Conservation (phyloP, 2,329 filamentous ascomycete genomes). For the Blumeriella jaapii region DNA sequence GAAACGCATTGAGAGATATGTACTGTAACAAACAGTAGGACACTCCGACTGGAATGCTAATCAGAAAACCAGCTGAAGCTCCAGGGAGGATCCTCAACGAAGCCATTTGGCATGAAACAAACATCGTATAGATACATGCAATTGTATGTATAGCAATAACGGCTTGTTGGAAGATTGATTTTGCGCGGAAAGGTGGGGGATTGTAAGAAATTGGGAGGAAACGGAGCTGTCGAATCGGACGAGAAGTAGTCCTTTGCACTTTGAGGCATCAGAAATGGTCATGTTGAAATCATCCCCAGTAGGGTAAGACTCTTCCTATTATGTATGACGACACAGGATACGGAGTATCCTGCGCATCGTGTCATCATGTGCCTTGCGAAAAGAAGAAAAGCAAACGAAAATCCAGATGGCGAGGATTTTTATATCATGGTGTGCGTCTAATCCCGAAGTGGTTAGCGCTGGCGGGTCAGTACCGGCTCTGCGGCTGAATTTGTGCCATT, state of each 20-base stretch:
- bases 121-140: too few species aligned
- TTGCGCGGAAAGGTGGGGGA: too few species aligned
- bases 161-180: too few species aligned
- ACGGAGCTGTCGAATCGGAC: neutral
- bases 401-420: neutral
- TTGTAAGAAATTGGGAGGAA: neutral
- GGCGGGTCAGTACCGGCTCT: neutral
- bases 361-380: conserved; percentile 37
- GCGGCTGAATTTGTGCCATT: neutral
- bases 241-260: conserved; percentile 2
- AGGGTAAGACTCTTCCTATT: conserved; percentile 58
- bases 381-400: neutral
- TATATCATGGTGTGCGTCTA: conserved; percentile 7
- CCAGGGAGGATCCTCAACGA: too few species aligned
- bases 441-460: conserved; percentile 6
- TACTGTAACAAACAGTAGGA: too few species aligned
- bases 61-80: too few species aligned
- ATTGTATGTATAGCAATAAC: too few species aligned
- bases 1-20: too few species aligned
- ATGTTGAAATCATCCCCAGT: conserved; percentile 45
- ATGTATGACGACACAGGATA: too few species aligned
- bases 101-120: too few species aligned
- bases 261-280: conserved; percentile 48
- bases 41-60: too few species aligned
- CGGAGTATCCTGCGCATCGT: too few species aligned